Evolutionary conservation across 192 early-diverging fungal species (phyloP), one percentile per base, ranked within the genome.

Genomic region (Coemansia sp.): DNA sequence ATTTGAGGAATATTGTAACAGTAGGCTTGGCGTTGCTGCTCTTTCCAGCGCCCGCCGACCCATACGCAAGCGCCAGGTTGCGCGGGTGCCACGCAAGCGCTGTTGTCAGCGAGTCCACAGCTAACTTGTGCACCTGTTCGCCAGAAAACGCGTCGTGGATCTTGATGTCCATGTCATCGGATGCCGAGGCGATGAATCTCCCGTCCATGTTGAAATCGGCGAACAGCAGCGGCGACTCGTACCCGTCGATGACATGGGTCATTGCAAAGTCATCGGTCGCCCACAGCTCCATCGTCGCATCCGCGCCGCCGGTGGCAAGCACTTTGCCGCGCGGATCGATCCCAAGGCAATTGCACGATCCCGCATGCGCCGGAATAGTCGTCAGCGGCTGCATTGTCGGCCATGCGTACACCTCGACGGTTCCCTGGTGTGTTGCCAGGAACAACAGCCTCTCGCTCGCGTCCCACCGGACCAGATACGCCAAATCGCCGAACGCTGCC

Each of bases 1-100:
- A 38, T 43, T 60, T 71, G 2, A 72, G 44, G 30, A 78, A 73
- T 23, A 78, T 70, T 0, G 71, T 61, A 18, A 78, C 66, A 2
- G 62, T 23, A 18, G 71, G 61, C 48, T 70, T 69, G 11, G 20
- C 43, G 11, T 20, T 35, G 33, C 20, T 1, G 45, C 44, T 38
- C 59, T 77, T 77, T 36, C n/a, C 49, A 0, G 72, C 66, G 6
- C 64, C 68, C 0, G 58, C 44, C 2, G 80, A 66, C n/a, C 67
- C 80, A 36, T 73, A 77, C 6, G 80, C 80, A 14, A 83, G 55
- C 0, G 68, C 68, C 62, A 77, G 43, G 46, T 83, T 83, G 21
- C 75, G 75, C 15, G 80, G 80, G 38, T 83, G 71, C 80, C 80
- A 83, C 55, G 60, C 68, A 0, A 83, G 46, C 1, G 80, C 68